Percentiles rank a stretch among this genome's conserved stretches.
These are phyloP conservation scores for Globisporangium ultimum DNA, from an alignment of 352 stramenopile species.

Conservation along the genomic window DNA sequence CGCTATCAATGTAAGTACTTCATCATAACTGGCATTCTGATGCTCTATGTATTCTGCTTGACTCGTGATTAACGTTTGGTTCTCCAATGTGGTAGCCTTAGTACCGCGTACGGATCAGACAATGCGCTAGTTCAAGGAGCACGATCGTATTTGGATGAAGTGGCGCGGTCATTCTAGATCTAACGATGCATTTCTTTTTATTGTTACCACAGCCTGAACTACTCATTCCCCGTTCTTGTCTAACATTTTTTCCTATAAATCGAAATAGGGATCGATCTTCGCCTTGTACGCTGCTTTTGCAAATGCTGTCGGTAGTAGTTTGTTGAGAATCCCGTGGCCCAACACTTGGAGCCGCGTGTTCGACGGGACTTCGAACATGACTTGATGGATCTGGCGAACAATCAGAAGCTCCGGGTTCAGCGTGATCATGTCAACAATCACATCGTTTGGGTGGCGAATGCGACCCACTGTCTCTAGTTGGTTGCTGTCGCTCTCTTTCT, in stretches of 20 bases:
- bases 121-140: constrained; percentile 7
- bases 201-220: too few species aligned
- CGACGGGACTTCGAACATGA: constrained; percentile 57
- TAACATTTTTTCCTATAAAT: constrained; percentile 28
- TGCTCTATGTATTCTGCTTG: neutral
- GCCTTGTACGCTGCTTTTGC: constrained; percentile 67
- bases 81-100: neutral
- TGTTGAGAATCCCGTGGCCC: constrained; percentile 41
- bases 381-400: constrained; percentile 55
- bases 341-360: constrained; percentile 64
- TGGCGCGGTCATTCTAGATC: neutral
- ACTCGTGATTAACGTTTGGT: neutral
- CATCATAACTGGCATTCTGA: neutral
- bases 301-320: constrained; percentile 62
- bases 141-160: constrained; percentile 8
- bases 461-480: constrained; percentile 5
- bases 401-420: constrained; percentile 49
- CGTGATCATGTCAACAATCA: constrained; percentile 41
- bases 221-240: too few species aligned
- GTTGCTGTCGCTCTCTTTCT: constrained; percentile 8
- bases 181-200: neutral
- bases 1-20: constrained; percentile 34
- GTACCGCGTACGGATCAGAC: constrained; percentile 6
- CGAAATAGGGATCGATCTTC: constrained; percentile 73
- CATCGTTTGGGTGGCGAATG: constrained; percentile 4